A percentile compares a stretch with the other conserved stretches of the same genome.
phyloP scores from a whole-genome alignment of 129 eudicot genomes.

The Saussurea involucrata region DNA sequence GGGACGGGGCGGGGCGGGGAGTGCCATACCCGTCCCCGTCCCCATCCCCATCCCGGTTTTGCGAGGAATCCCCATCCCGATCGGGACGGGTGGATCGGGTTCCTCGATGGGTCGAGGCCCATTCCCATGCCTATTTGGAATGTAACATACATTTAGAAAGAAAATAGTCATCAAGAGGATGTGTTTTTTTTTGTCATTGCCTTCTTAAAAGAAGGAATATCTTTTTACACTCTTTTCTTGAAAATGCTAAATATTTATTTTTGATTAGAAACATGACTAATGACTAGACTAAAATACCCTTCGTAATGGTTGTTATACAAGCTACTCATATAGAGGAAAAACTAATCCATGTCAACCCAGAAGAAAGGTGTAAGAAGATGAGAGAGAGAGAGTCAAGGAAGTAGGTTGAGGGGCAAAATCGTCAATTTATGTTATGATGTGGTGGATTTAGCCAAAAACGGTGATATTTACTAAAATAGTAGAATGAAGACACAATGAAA shows the following conservation, averaged over 20 bases:
- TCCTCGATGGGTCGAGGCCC: too few species aligned
- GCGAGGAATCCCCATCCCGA: too few species aligned
- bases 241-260: neutral
- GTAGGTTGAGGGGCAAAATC: neutral
- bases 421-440: neutral
- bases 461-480: neutral
- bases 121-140: too few species aligned
- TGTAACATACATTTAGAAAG: too few species aligned
- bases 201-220: neutral
- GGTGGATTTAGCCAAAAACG: constrained; percentile 4
- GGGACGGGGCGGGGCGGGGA: too few species aligned
- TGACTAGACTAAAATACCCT: neutral
- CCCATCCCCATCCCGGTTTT: too few species aligned
- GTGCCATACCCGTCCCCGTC: too few species aligned
- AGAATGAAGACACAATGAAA: constrained; percentile 23
- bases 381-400: neutral
- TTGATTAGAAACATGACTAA: neutral
- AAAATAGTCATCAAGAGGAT: too few species aligned
- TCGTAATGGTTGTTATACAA: neutral
- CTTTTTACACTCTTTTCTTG: neutral
- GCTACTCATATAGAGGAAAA: neutral
- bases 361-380: neutral
- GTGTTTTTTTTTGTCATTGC: neutral
- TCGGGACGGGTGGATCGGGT: too few species aligned
- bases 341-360: neutral